Percentiles rank a stretch among this genome's conserved stretches.
These are phyloP conservation scores for Linnemannia hyalina DNA, from an alignment of 192 early-diverging fungal species.

Conservation along the genomic window DNA sequence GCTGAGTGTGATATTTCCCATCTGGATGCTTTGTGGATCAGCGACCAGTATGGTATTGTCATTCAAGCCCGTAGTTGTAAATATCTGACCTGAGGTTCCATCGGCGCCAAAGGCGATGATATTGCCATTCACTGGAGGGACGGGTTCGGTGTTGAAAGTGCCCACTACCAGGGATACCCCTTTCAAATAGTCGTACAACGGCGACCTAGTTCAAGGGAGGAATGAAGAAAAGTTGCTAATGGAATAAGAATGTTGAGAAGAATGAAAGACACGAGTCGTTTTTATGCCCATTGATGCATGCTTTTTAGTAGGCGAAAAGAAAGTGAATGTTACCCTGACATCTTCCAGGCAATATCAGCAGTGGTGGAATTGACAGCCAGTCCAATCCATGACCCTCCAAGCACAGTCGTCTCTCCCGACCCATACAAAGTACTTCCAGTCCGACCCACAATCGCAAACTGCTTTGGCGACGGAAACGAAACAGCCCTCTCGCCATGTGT, in stretches of 20 bases:
- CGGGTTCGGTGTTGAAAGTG: neutral
- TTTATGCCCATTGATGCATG: no score
- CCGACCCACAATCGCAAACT: neutral
- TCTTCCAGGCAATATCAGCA: no score
- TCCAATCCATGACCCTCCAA: neutral
- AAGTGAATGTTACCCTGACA: no score
- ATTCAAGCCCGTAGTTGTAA: neutral
- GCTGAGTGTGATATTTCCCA: no score
- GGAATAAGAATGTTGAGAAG: no score
- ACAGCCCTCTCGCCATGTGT: neutral
- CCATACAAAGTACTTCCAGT: neutral
- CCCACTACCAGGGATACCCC: neutral
- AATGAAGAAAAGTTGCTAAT: no score
- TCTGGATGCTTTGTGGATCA: no score
- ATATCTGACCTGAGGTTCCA: neutral
- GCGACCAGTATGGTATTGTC: no score
- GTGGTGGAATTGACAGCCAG: neutral
- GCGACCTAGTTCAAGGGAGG: no score
- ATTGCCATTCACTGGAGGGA: neutral
- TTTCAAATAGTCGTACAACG: no score
- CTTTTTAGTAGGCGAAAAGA: no score
- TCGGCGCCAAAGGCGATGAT: neutral
- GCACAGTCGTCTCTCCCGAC: neutral
- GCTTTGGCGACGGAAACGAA: neutral
- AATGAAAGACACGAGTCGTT: no score